phyloP scores from a whole-genome alignment of 2,329 filamentous ascomycete genomes.

The Exophiala dermatitidis region DNA sequence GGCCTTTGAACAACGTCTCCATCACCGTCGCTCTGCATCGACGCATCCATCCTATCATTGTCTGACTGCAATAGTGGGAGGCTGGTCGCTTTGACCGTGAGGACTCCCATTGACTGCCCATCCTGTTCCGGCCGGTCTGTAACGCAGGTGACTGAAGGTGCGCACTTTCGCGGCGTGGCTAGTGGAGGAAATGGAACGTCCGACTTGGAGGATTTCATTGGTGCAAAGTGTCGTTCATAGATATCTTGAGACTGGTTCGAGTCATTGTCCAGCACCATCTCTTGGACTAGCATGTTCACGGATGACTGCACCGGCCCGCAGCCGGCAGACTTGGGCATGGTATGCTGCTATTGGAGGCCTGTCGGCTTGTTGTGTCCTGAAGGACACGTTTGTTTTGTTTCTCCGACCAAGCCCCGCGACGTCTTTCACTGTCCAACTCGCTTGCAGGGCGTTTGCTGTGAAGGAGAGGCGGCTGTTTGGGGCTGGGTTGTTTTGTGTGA shows the following conservation, averaged over 20 bases:
- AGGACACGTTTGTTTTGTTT: not conserved
- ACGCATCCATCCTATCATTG: not conserved
- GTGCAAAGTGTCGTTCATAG: slow-evolving; percentile 17
- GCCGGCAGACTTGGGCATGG: slow-evolving; percentile 3
- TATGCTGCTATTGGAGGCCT: not conserved
- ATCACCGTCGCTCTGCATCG: not conserved
- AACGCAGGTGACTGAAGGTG: slow-evolving; percentile 20
- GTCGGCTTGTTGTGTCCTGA: not conserved
- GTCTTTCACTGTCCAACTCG: not conserved
- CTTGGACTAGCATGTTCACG: slow-evolving; percentile 19
- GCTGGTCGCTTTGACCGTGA: slow-evolving; percentile 16
- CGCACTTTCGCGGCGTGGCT: slow-evolving; percentile 20
- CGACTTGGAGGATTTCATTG: slow-evolving; percentile 16
- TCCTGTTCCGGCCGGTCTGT: slow-evolving; percentile 14
- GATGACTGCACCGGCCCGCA: slow-evolving; percentile 2
- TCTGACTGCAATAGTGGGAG: slow-evolving; percentile 3
- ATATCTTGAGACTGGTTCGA: slow-evolving; percentile 15
- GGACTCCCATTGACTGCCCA: slow-evolving; percentile 21
- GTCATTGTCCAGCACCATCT: slow-evolving; percentile 21
- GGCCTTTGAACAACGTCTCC: not conserved
- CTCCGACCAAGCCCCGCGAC: too few species aligned
- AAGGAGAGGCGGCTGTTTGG: too few species aligned
- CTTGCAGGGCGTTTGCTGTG: too few species aligned
- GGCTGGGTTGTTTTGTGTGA: too few species aligned
- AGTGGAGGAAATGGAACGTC: slow-evolving; percentile 24